A percentile compares a stretch with the other conserved stretches of the same genome.
phyloP scores from a whole-genome alignment of 2,329 filamentous ascomycete genomes.

The Pseudocercospora cruenta region DNA sequence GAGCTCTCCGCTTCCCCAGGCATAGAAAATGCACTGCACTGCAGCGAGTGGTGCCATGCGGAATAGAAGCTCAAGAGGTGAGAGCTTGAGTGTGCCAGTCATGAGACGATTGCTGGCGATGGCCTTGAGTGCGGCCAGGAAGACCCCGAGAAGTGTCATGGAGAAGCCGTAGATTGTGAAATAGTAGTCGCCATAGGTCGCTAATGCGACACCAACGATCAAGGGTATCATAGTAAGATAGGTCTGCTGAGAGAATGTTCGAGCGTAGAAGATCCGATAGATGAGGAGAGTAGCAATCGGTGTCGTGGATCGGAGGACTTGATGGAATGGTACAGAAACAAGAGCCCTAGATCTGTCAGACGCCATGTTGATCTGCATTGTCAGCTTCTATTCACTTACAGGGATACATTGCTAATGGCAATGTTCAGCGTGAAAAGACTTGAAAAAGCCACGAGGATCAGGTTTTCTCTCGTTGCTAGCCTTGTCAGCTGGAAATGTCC shows the following conservation, averaged over 20 bases:
- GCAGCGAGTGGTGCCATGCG: background rate
- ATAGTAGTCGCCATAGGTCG: background rate
- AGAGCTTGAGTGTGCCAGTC: background rate
- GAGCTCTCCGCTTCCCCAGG: background rate
- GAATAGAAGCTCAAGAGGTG: background rate
- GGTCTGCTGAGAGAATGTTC: background rate
- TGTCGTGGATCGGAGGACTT: background rate
- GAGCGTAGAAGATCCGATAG: background rate
- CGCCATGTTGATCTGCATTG: background rate
- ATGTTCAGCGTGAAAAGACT: background rate
- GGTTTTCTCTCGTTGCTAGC: background rate
- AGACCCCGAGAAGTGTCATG: background rate
- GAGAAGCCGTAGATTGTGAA: slow-evolving; percentile 1
- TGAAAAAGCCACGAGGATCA: background rate
- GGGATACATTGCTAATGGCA: background rate
- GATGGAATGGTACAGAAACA: background rate
- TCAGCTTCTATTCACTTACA: background rate
- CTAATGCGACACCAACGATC: background rate
- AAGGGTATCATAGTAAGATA: background rate
- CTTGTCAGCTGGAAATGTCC: background rate
- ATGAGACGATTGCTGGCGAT: background rate
- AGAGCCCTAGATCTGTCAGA: background rate
- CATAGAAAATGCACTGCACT: background rate
- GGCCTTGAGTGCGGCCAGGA: background rate
- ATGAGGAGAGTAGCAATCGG: background rate